Percentiles rank a stretch among this genome's conserved stretches.
phyloP scores from a whole-genome alignment of 441 rosid genomes.

The Mallotus japonicus region DNA sequence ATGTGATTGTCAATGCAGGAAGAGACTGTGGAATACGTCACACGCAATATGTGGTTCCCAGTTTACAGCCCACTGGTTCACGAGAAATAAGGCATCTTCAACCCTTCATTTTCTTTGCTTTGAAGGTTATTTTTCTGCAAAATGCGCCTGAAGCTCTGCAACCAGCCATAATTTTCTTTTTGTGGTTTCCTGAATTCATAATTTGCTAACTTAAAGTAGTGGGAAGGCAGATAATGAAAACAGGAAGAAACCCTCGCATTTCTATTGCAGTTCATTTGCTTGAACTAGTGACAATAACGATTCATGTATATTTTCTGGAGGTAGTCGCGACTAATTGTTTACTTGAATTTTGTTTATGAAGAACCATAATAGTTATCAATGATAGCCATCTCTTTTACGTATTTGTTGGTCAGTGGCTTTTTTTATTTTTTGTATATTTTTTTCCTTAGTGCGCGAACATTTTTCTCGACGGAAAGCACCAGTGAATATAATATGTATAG shows the following conservation, averaged over 20 bases:
- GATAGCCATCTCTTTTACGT: too few species aligned
- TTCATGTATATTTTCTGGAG: conserved; percentile 9
- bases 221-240: conserved; percentile 14
- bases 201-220: conserved; percentile 11
- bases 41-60: conserved; percentile 85
- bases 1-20: conserved; percentile 42
- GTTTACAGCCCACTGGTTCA: conserved; percentile 90
- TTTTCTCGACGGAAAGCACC: too few species aligned
- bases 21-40: conserved; percentile 66
- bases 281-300: background rate
- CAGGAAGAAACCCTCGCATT: background rate
- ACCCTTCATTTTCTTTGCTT: background rate
- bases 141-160: background rate
- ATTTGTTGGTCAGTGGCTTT: too few species aligned
- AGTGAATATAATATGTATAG: too few species aligned
- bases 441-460: too few species aligned
- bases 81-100: conserved; percentile 47
- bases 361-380: background rate
- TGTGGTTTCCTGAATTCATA: conserved; percentile 3
- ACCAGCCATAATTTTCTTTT: background rate
- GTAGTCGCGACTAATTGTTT: background rate
- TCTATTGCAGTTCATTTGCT: background rate
- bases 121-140: background rate
- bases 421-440: too few species aligned
- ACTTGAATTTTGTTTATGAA: background rate